Base-by-base conservation (phyloP, 805 yeast species). In the Candida anglica region DNA sequence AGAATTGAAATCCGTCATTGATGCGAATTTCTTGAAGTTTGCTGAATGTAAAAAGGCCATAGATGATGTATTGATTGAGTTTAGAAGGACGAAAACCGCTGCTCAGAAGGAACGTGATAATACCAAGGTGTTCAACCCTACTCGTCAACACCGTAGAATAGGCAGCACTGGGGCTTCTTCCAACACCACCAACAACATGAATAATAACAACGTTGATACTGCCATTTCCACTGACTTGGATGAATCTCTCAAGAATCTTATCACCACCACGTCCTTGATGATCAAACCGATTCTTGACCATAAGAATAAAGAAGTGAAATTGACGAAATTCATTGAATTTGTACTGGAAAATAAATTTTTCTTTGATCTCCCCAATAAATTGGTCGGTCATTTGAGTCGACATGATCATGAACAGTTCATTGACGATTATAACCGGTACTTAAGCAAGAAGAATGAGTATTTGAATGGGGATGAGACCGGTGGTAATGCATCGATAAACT, bases 201-300 rank as follows among this genome's bases (percentile, higher is more conserved):
- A 37, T 25, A 38, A 19, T 27, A 39, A 30, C 32, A 40, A 43
- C 13, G 47, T 52, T 27, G 58, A 53, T 10, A 40, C 23, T 4
- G 23, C 63, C 1, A 46, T 66, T 20, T 47, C 48, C 18, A 44
- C 60, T 4, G 68, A 58, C 33, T 48, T 66, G 23, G 73, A 66
- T 42, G 63, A 56, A 30, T 50, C 66, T 3, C 50, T 66, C 24
- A 63, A 63, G 36, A 62, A 63, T 40, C 46, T 66, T 30, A 65
- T 63, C 33, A 42, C 60, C 21, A 50, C 65, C 2, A 55, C 69
- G 0, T 45, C 65, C 6, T 44, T 63, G 27, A 56, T 63, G 56
- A 63, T 66, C 19, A 47, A 70, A 28, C 73, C 73, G 5, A 60
- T 66, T 10, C 47, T 55, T 41, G 71, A 66, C 23, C 62, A 62